These are phyloP conservation scores for Neopestalotiopsis sp. DNA, from an alignment of 2,329 filamentous ascomycete genomes.

Conservation along the genomic window DNA sequence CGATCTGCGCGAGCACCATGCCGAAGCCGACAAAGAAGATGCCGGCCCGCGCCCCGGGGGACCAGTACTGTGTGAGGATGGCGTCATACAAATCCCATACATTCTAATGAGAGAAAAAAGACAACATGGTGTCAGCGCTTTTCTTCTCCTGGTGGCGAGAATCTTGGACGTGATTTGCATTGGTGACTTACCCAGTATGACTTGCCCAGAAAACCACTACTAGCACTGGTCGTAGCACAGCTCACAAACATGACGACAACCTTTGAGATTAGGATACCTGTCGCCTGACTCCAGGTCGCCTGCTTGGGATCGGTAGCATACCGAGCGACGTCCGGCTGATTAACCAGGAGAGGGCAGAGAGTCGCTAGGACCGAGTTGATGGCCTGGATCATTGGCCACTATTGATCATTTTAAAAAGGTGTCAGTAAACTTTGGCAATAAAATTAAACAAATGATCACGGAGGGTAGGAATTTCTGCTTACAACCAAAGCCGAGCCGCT, in stretches of 20 bases:
- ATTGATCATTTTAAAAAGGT: neutral
- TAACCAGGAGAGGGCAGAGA: constrained; percentile 39
- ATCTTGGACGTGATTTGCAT: no score
- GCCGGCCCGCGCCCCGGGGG: constrained; percentile 40
- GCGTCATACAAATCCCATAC: constrained; percentile 47
- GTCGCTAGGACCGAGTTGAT: constrained; percentile 48
- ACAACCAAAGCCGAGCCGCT: constrained; percentile 30
- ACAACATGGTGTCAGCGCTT: no score
- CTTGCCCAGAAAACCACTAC: constrained; percentile 36
- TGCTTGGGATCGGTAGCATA: constrained; percentile 35
- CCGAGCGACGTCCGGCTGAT: constrained; percentile 46
- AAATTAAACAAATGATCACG: neutral
- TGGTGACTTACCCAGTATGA: neutral
- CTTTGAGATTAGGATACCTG: constrained; percentile 42
- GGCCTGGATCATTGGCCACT: constrained; percentile 43
- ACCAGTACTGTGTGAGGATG: constrained; percentile 44
- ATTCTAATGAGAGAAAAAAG: constrained; percentile 19
- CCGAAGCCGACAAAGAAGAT: constrained; percentile 34
- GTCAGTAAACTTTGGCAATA: neutral
- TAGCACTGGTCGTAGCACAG: constrained; percentile 42
- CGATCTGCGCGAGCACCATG: constrained; percentile 42
- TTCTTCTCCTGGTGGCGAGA: no score
- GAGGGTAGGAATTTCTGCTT: neutral
- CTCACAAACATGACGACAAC: constrained; percentile 46
- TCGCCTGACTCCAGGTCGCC: constrained; percentile 35